Base-by-base conservation (phyloP, 2,329 filamentous ascomycete species). In the Penicillium sp. region DNA sequence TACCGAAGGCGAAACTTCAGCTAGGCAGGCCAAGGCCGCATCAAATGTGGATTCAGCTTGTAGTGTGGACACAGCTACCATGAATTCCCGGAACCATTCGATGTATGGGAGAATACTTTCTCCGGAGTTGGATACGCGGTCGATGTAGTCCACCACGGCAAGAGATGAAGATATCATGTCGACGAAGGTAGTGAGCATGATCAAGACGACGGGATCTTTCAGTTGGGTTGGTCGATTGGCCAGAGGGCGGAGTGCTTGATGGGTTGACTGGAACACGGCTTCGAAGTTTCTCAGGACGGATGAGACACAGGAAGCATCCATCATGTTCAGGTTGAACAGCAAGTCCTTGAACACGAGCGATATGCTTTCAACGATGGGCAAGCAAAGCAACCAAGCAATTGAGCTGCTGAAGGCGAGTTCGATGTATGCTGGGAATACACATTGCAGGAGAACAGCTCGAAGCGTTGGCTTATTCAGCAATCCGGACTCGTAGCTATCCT, bases 371-470 rank as follows among this genome's bases (percentile, higher is more conserved):
- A 87, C 67, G 6, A 87, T 75, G 0, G 86, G 85, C 18, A 75
- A 65, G 5, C 79, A 78, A 4, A 86, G 70, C 18, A 86, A 75
- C 79, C 83, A 85, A 2, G 81, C 81, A 24, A 74, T 73, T 3
- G 74, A 63, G 14, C 77, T 79, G 14, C 66, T 72, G 52, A 85
- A 79, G 0, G 80, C 73, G 1, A 68, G 70, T 62, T 82, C 79
- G 27, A 87, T 74, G 66, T 87, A 88, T 2, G 80, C 80, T 2
- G 85, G 85, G 55, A 87, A 81, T 14, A 87, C 77, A 41, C 78
- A 79, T 55, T 81, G 79, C 18, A 87, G 66, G 7, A 88, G 70
- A 6, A 84, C 78, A 7, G 78, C 73, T 6, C 83, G 78, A 36
- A 88, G 73, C 2, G 78, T 82, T 16, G 79, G 78, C 51, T 73